Percentiles rank a stretch among this genome's conserved stretches.
These are phyloP conservation scores for thale cress (Arabidopsis thaliana) DNA, from an alignment of 345 rosid species.

Conservation along the genomic window DNA sequence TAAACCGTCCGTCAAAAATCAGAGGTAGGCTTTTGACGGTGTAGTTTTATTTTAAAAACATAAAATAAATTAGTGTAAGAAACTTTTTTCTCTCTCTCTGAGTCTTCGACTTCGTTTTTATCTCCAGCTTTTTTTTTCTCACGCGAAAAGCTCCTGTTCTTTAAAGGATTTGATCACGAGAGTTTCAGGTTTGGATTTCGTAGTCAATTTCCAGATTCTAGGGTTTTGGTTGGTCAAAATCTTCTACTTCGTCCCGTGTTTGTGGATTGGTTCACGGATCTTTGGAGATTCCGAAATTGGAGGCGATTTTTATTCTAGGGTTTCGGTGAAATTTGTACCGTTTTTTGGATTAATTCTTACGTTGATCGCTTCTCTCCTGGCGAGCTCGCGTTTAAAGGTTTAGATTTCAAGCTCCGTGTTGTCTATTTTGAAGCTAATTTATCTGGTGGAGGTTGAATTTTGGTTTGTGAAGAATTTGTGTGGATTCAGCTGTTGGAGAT, in stretches of 20 bases:
- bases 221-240: constrained; percentile 9
- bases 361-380: constrained; percentile 12
- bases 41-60: constrained; percentile 17
- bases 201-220: constrained; percentile 14
- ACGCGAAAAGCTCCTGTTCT: constrained; percentile 40
- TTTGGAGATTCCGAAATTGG: constrained; percentile 31
- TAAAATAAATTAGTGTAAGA: not conserved
- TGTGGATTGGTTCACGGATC: constrained; percentile 33
- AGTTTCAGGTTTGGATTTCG: constrained; percentile 14
- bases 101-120: constrained; percentile 29
- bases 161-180: constrained; percentile 26
- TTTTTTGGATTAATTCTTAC: not conserved
- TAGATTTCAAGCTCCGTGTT: constrained; percentile 20
- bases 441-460: constrained; percentile 17
- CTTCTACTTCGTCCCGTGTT: constrained; percentile 9
- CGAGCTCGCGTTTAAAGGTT: constrained; percentile 25
- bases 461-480: constrained; percentile 10
- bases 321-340: constrained; percentile 16
- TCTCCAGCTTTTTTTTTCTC: constrained; percentile 14
- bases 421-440: constrained; percentile 25
- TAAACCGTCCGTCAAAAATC: constrained; percentile 33
- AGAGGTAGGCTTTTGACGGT: constrained; percentile 40
- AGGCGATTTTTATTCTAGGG: constrained; percentile 42
- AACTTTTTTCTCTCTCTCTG: not conserved
- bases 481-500: constrained; percentile 23